A percentile compares a stretch with the other conserved stretches of the same genome.
Evolutionary conservation across 768 basidiomycete genomes (phyloP).

Genomic region (Tephrocybe sp.): DNA sequence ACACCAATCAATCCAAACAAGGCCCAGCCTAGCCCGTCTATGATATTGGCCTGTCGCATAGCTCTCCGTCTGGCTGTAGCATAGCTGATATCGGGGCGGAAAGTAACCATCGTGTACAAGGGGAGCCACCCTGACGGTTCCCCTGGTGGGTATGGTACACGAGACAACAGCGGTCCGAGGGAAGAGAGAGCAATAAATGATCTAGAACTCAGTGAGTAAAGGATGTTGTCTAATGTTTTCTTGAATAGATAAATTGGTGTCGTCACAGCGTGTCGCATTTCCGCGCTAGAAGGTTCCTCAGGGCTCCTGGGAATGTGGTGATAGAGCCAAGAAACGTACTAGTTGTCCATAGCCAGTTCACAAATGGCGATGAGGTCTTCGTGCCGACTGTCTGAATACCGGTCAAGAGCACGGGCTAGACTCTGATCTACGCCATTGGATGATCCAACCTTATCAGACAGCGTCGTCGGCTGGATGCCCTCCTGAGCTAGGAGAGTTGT

Average conservation of each 20-base stretch:
- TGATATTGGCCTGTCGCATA: slow-evolving; percentile 62
- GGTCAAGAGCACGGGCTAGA: slow-evolving; percentile 64
- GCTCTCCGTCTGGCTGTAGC: slow-evolving; percentile 74
- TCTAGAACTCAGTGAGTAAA: slow-evolving; percentile 61
- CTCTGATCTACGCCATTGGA: slow-evolving; percentile 47
- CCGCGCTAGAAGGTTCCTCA: slow-evolving; percentile 55
- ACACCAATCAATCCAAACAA: slow-evolving; percentile 44
- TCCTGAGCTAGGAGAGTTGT: slow-evolving; percentile 71
- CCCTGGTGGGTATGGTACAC: slow-evolving; percentile 56
- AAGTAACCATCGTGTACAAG: slow-evolving; percentile 97
- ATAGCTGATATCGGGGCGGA: slow-evolving; percentile 94
- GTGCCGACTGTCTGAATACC: slow-evolving; percentile 81
- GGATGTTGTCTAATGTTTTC: slow-evolving; percentile 75
- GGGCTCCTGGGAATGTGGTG: slow-evolving; percentile 15
- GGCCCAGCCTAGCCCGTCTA: slow-evolving; percentile 51
- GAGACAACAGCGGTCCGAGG: slow-evolving; percentile 46
- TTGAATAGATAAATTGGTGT: slow-evolving; percentile 77
- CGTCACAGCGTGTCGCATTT: slow-evolving; percentile 93
- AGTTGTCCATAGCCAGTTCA: slow-evolving; percentile 94
- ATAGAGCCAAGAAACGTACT: slow-evolving; percentile 56
- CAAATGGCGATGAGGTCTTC: slow-evolving; percentile 89
- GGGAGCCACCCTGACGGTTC: slow-evolving; percentile 83
- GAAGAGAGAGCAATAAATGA: slow-evolving; percentile 45
- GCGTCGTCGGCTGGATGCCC: slow-evolving; percentile 52
- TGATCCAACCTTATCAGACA: slow-evolving; percentile 30